A percentile compares a stretch with the other conserved stretches of the same genome.
phyloP scores from a whole-genome alignment of 768 basidiomycete species.

The Suillus variegatus region DNA sequence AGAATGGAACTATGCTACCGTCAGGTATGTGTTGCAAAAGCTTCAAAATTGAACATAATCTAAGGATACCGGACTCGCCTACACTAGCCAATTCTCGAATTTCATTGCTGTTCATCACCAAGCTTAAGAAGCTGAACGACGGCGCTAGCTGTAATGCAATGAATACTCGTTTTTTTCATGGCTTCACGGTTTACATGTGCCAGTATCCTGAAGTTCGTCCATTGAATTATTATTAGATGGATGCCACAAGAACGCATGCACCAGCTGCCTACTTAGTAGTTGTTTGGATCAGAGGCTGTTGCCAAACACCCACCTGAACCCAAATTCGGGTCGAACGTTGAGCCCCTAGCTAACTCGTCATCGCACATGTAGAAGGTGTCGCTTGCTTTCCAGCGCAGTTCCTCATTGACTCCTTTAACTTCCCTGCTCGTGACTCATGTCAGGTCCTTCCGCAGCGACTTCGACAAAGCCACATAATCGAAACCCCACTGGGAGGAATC shows the following conservation, averaged over 20 bases:
- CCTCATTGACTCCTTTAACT: neutral
- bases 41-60: no score
- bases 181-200: neutral
- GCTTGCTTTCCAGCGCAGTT: neutral
- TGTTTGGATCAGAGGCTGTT: constrained; percentile 3
- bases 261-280: neutral
- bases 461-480: constrained; percentile 12
- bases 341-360: neutral
- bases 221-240: no score
- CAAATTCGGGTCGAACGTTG: neutral
- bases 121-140: no score
- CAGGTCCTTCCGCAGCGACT: constrained; percentile 5
- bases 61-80: no score
- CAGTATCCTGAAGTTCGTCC: no score
- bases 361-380: constrained; percentile 1
- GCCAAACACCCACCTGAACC: constrained; percentile 1
- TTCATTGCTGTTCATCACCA: no score
- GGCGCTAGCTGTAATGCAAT: no score
- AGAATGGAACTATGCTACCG: no score
- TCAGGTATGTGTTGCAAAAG: no score
- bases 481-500: constrained; percentile 30
- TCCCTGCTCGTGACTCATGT: constrained; percentile 4
- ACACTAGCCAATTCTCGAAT: no score
- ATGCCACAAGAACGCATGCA: neutral
- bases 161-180: neutral